These are phyloP conservation scores for Penicillium olsonii DNA, from an alignment of 2,329 filamentous ascomycete genomes.

Conservation along the genomic window DNA sequence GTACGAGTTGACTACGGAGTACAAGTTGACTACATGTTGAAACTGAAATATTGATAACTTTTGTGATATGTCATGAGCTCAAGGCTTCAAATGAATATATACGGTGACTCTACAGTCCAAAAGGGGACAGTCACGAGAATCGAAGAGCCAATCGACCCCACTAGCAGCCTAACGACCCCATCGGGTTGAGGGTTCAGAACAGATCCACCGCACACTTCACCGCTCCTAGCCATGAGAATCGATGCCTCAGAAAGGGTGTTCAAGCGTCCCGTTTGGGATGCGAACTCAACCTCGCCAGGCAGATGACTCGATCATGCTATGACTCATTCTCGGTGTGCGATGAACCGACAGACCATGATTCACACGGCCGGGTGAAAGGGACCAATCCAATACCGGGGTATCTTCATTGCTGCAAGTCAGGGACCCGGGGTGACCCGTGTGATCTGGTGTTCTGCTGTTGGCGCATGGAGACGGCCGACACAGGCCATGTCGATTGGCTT, in stretches of 20 bases:
- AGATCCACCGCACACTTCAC: constrained; percentile 12
- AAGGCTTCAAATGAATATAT: constrained; percentile 10
- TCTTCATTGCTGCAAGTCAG: constrained; percentile 49
- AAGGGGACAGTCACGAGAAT: constrained; percentile 10
- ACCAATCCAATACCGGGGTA: constrained; percentile 41
- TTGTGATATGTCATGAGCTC: constrained; percentile 4
- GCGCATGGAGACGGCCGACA: constrained; percentile 16
- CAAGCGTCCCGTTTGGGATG: constrained; percentile 36
- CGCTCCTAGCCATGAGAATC: constrained; percentile 2
- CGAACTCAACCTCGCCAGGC: constrained; percentile 39
- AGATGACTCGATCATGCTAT: constrained; percentile 9
- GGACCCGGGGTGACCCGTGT: constrained; percentile 34
- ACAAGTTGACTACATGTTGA: background rate
- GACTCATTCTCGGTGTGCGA: constrained; percentile 21
- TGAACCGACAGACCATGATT: constrained; percentile 27
- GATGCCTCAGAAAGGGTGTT: constrained; percentile 32
- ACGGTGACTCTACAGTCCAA: background rate
- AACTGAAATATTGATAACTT: background rate
- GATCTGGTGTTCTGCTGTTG: constrained; percentile 29
- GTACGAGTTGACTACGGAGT: too few relatives aligned
- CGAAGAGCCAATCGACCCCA: constrained; percentile 17
- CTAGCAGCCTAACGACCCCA: constrained; percentile 11
- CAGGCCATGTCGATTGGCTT: constrained; percentile 13
- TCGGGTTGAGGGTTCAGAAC: constrained; percentile 16
- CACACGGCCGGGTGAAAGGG: constrained; percentile 37